Evolutionary conservation across 805 yeast species (phyloP).

Genomic region (Debaryomyces castellii): DNA sequence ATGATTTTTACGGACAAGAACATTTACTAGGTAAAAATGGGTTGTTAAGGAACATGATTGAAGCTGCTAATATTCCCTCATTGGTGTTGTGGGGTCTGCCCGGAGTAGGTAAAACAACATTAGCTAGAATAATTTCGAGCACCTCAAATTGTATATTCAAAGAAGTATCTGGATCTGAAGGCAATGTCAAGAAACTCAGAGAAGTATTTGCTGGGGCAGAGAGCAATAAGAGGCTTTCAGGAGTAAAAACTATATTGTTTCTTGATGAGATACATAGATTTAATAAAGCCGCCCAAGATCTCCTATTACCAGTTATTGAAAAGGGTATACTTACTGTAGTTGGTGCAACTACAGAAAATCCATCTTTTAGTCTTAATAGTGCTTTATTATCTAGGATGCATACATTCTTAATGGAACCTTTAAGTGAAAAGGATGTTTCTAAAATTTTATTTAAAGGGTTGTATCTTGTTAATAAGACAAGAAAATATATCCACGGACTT

Average conservation of each 20-base stretch:
- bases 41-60: conserved; percentile 31
- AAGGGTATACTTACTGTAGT: conserved; percentile 38
- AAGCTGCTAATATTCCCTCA: conserved; percentile 36
- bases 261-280: conserved; percentile 46
- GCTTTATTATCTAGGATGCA: conserved; percentile 45
- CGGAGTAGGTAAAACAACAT: conserved; percentile 44
- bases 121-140: conserved; percentile 39
- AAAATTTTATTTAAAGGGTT: conserved; percentile 37
- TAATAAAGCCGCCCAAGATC: conserved; percentile 43
- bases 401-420: conserved; percentile 43
- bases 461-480: conserved; percentile 52
- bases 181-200: conserved; percentile 33
- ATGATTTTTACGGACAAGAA: conserved; percentile 43
- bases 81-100: conserved; percentile 46
- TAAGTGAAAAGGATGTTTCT: conserved; percentile 29
- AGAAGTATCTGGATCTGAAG: conserved; percentile 41
- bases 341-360: conserved; percentile 66
- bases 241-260: conserved; percentile 41
- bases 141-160: conserved; percentile 30
- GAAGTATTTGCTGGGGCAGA: conserved; percentile 38
- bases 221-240: conserved; percentile 33
- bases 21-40: conserved; percentile 39
- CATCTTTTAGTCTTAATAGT: conserved; percentile 42
- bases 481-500: conserved; percentile 51
- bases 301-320: conserved; percentile 42